These are phyloP conservation scores for Trichoderma breve DNA, from an alignment of 2,329 filamentous ascomycete genomes.

Conservation along the genomic window DNA sequence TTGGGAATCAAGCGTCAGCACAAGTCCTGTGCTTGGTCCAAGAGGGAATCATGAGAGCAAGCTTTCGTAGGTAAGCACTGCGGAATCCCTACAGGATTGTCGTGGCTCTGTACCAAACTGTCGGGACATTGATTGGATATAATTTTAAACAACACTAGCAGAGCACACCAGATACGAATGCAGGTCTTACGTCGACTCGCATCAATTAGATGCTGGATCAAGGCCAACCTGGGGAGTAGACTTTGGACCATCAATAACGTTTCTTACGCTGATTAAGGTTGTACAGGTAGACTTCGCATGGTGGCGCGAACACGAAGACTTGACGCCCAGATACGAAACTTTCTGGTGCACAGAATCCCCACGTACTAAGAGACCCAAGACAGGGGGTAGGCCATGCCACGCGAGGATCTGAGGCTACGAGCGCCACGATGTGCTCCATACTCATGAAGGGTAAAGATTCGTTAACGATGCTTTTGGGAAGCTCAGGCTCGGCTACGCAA, in stretches of 20 bases:
- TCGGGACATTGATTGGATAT: not conserved
- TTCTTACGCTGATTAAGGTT: not conserved
- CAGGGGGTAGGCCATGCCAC: slow-evolving; percentile 21
- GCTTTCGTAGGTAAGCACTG: not conserved
- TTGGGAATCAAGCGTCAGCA: not conserved
- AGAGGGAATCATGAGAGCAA: not conserved
- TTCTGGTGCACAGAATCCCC: not conserved
- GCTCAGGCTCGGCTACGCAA: not conserved
- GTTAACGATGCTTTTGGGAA: not conserved
- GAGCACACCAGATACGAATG: not conserved
- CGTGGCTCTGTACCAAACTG: not conserved
- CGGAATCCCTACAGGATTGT: not conserved
- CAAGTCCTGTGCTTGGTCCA: not conserved
- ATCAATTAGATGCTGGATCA: not conserved
- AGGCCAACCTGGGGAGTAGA: not conserved
- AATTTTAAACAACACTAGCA: not conserved
- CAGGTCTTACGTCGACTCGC: not conserved
- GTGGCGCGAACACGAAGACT: not conserved
- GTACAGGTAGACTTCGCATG: not conserved
- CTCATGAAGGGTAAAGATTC: not conserved
- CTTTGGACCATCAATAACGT: not conserved
- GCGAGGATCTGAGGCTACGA: slow-evolving; percentile 24
- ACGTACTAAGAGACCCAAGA: slow-evolving; percentile 3
- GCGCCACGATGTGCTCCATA: slow-evolving; percentile 21
- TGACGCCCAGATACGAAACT: not conserved